Conservation (phyloP, 1,284 basidiomycete species). For the Boletus hoseneyae region DNA sequence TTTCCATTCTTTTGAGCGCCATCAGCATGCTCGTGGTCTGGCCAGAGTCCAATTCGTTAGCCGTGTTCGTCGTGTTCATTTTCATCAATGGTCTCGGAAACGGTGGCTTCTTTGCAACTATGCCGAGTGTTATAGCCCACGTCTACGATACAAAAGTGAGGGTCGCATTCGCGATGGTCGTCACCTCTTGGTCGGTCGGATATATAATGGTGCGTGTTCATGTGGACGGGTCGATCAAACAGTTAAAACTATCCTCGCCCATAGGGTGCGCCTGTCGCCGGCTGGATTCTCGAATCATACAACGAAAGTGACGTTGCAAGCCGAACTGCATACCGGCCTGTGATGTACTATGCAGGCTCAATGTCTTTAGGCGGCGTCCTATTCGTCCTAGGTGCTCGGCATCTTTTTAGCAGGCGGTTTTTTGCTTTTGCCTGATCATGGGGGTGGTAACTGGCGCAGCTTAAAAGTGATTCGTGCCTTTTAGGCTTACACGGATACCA, state of each 20-base stretch:
- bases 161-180: conserved; percentile 33
- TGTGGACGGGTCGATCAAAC: not conserved
- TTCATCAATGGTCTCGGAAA: conserved; percentile 31
- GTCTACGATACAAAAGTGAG: conserved; percentile 28
- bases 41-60: conserved; percentile 31
- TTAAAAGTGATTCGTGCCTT: not conserved
- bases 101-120: conserved; percentile 35
- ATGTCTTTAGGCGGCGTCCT: conserved; percentile 24
- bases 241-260: not conserved
- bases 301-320: conserved; percentile 22
- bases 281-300: conserved; percentile 31
- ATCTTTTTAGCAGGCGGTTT: conserved; percentile 8
- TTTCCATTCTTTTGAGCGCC: conserved; percentile 28
- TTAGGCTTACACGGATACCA: not conserved
- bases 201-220: conserved; percentile 25
- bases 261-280: conserved; percentile 24
- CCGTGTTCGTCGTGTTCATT: conserved; percentile 31
- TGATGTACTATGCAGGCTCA: conserved; percentile 33
- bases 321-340: conserved; percentile 26
- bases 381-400: conserved; percentile 19
- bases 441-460: not conserved
- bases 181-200: conserved; percentile 31
- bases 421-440: conserved; percentile 16
- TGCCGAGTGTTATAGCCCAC: conserved; percentile 33
- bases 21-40: conserved; percentile 34